Evolutionary conservation across 495 filamentous ascomycete genomes (phyloP), one percentile per base, ranked within the genome.

Genomic region (Xylaria longipes): DNA sequence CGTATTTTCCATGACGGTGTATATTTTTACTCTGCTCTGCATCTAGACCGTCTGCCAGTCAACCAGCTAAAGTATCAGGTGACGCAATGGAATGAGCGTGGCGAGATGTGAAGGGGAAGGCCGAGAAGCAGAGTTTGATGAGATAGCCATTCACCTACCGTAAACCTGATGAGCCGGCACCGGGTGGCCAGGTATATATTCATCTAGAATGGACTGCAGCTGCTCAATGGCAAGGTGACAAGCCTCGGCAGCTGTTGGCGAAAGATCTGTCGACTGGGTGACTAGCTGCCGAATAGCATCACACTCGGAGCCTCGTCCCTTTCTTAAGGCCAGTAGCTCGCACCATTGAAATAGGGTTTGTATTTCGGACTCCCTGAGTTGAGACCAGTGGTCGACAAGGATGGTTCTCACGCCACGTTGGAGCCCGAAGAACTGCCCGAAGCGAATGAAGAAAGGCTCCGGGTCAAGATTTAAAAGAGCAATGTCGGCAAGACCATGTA

Each of bases 391-490:
- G 29, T 69, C 54, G 54, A 27, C 56, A 5, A 69, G 25, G 67
- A 69, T 43, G 6, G 54, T 46, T 29, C 39, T 48, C 27, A 61
- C 54, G 5, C 67, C 67, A 7, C 54, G 67, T 1, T 69, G 67
- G 5, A 69, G 52, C 11, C 54, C 67, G 39, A 69, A 69, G 56
- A 37, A 69, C 17, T 69, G 67, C 12, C 67, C 67, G 20, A 69
- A 39, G 20, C 54, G 54, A 14, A 68, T 68, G 39, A 69, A 46
- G 67, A 61, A 69, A 17, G 54, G 67, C 29, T 69, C 67, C 56
- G 67, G 52, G 12, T 31, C 25, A 1, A 45, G 35, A 31, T 14
- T 3, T 14, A 46, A 15, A 20, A 12, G 37, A 1, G 52, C 25
- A 11, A 60, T 35, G 29, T 68, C 66, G 5, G 37, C 33, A 33